phyloP scores from a whole-genome alignment of 1,284 basidiomycete genomes.

The Tilletia walkeri region DNA sequence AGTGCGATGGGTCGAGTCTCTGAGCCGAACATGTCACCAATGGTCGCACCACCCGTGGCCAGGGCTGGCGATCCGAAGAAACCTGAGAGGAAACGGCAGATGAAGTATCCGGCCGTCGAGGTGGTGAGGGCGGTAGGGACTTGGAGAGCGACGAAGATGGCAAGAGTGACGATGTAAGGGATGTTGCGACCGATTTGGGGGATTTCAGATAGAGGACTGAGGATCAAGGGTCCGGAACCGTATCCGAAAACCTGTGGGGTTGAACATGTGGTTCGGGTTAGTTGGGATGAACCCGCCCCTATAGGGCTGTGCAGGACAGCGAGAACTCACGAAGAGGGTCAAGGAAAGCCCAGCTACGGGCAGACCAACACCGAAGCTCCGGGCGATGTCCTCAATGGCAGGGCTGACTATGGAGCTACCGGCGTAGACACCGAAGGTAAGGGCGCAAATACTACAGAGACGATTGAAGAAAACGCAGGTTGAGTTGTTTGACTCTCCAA shows the following conservation, averaged over 20 bases:
- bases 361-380: not conserved
- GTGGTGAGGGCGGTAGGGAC: slow-evolving; percentile 32
- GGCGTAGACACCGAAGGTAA: slow-evolving; percentile 63
- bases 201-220: slow-evolving; percentile 54
- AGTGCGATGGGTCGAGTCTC: slow-evolving; percentile 28
- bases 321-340: slow-evolving; percentile 20
- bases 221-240: slow-evolving; percentile 47
- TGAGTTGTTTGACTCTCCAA: no score
- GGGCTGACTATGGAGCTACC: slow-evolving; percentile 65
- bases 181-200: slow-evolving; percentile 41
- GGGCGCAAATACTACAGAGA: slow-evolving; percentile 37
- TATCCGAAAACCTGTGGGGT: slow-evolving; percentile 30
- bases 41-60: slow-evolving; percentile 43
- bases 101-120: slow-evolving; percentile 35
- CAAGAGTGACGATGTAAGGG: slow-evolving; percentile 60
- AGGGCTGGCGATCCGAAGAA: slow-evolving; percentile 41
- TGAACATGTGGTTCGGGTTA: no score
- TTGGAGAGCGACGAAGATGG: slow-evolving; percentile 33
- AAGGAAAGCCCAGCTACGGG: slow-evolving; percentile 16
- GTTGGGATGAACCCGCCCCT: no score
- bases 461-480: not conserved
- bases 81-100: slow-evolving; percentile 42
- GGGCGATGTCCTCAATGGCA: slow-evolving; percentile 56
- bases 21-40: slow-evolving; percentile 34
- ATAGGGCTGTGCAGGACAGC: no score